Conservation (phyloP, 1,284 basidiomycete species). For the Athelia sp. region DNA sequence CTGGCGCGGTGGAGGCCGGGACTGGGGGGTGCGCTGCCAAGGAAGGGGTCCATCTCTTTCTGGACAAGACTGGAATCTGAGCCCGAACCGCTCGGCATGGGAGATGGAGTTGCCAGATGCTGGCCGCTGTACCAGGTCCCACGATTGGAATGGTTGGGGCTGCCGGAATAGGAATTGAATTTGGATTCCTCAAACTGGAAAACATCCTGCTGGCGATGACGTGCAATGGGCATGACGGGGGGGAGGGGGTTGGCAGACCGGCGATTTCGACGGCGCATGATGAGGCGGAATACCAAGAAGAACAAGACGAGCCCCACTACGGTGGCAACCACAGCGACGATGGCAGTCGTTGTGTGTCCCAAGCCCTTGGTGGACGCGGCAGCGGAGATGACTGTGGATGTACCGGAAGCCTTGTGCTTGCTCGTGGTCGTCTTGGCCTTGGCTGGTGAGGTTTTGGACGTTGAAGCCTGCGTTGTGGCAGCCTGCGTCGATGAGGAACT, state of each 20-base stretch:
- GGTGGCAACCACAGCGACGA: conserved; percentile 39
- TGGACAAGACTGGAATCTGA: background rate
- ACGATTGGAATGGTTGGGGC: conserved; percentile 6
- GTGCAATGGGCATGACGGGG: conserved; percentile 55
- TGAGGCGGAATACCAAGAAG: conserved; percentile 32
- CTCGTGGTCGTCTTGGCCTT: too few relatives aligned
- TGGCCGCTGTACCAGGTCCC: conserved; percentile 3
- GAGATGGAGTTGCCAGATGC: background rate
- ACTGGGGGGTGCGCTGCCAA: too few relatives aligned
- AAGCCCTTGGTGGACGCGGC: conserved; percentile 7
- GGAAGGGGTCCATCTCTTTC: too few relatives aligned
- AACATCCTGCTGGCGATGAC: conserved; percentile 45
- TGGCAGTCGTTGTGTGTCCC: conserved; percentile 36
- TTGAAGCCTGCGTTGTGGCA: too few relatives aligned
- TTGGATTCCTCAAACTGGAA: conserved; percentile 22
- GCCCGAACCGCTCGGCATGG: background rate
- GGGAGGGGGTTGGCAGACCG: conserved; percentile 42
- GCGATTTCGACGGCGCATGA: conserved; percentile 26
- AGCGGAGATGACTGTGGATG: too few relatives aligned
- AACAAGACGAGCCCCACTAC: conserved; percentile 34
- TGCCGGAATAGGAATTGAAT: conserved; percentile 1
- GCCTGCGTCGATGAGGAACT: too few relatives aligned
- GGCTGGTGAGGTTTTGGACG: too few relatives aligned
- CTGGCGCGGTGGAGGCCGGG: conserved; percentile 11
- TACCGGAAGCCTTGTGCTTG: too few relatives aligned